phyloP scores from a whole-genome alignment of 75 land plant genomes.

The Pinus albicaulis region DNA sequence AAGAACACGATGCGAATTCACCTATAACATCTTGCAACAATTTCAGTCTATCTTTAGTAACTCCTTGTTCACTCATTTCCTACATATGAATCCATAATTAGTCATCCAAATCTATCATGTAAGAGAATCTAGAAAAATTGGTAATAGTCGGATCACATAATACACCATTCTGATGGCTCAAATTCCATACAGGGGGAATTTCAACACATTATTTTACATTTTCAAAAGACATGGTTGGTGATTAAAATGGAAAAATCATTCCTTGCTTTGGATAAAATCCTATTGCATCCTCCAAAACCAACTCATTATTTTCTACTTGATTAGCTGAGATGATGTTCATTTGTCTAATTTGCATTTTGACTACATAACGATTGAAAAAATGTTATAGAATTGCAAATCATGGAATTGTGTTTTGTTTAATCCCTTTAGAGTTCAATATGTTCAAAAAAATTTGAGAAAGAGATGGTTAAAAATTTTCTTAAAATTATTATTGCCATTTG shows the following conservation, averaged over 20 bases:
- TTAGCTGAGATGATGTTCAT: conserved; percentile 27
- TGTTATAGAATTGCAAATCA: neutral
- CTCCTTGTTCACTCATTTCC: conserved; percentile 87
- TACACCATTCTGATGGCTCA: neutral
- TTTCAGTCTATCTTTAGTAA: conserved; percentile 66
- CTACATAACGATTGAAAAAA: neutral
- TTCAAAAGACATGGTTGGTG: conserved; percentile 82
- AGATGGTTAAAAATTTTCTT: conserved; percentile 8
- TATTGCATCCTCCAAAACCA: conserved; percentile 22
- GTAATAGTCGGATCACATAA: neutral
- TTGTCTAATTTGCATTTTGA: conserved; percentile 7
- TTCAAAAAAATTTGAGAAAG: neutral
- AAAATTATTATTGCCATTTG: conserved; percentile 46
- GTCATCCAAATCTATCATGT: neutral
- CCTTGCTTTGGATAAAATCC: conserved; percentile 65
- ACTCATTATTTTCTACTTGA: neutral
- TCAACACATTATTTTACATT: conserved; percentile 82
- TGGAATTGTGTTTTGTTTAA: neutral
- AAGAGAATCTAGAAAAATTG: neutral
- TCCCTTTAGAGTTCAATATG: neutral
- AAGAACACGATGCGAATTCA: conserved; percentile 72
- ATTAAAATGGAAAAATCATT: conserved; percentile 83
- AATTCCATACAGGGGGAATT: conserved; percentile 50
- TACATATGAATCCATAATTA: conserved; percentile 12
- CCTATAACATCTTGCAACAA: conserved; percentile 60